phyloP scores from a whole-genome alignment of 2,329 filamentous ascomycete genomes.

The Botrytis aclada region DNA sequence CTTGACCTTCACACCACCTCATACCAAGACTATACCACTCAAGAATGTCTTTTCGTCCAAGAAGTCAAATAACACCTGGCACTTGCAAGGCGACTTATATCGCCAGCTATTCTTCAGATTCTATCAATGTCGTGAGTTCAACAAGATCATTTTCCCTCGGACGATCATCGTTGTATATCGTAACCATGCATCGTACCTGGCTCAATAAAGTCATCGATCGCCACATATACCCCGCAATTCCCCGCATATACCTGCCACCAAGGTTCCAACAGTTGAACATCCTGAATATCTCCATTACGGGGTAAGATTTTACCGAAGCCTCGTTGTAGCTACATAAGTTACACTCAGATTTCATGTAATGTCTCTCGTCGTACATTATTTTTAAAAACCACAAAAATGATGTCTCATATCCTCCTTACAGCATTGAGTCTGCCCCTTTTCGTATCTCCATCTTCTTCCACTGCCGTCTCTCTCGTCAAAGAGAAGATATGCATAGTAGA shows the following conservation, averaged over 20 bases:
- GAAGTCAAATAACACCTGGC: background rate
- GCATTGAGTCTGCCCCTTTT: background rate
- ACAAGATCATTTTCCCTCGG: background rate
- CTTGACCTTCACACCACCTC: background rate
- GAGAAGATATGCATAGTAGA: conserved; percentile 24
- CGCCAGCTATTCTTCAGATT: background rate
- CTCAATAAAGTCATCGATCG: background rate
- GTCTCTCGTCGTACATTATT: background rate
- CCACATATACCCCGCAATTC: conserved; percentile 5
- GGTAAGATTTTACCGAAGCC: background rate
- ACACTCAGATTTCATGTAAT: background rate
- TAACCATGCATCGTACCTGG: background rate
- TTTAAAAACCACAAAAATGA: background rate
- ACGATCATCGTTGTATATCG: background rate
- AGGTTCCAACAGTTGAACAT: background rate
- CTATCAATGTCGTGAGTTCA: background rate
- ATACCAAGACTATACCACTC: background rate
- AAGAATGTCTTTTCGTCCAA: background rate
- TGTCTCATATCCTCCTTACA: conserved; percentile 3
- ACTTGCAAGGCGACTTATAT: background rate
- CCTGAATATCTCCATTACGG: background rate
- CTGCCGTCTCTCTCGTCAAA: background rate
- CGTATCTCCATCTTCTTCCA: background rate
- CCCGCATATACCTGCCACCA: background rate
- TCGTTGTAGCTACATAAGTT: background rate